A percentile compares a stretch with the other conserved stretches of the same genome.
These are phyloP conservation scores for Tulasnella calospora DNA, from an alignment of 768 basidiomycete genomes.

Conservation along the genomic window DNA sequence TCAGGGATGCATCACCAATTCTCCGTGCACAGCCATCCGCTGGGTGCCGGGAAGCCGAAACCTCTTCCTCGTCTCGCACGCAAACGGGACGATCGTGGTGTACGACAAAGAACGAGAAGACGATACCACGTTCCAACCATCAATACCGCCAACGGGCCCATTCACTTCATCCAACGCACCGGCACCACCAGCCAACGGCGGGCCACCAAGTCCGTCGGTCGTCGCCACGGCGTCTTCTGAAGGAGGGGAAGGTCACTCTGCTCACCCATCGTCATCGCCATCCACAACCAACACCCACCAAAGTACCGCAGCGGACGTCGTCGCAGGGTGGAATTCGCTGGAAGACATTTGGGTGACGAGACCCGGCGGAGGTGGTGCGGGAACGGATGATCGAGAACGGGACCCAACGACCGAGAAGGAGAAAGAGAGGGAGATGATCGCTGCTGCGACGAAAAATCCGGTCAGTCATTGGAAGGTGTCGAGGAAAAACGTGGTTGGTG, in stretches of 20 bases:
- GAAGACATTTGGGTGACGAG: conserved; percentile 72
- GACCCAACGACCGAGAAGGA: conserved; percentile 54
- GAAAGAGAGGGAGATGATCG: conserved; percentile 37
- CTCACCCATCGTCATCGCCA: conserved; percentile 1
- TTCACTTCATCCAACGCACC: conserved; percentile 31
- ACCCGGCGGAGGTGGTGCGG: conserved; percentile 39
- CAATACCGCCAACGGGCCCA: conserved; percentile 39
- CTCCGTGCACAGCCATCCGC: conserved; percentile 80
- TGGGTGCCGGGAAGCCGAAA: conserved; percentile 81
- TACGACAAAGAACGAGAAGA: conserved; percentile 92
- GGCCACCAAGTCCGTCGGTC: conserved; percentile 14
- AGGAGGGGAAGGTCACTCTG: not conserved
- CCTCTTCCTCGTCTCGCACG: conserved; percentile 80
- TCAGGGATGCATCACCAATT: conserved; percentile 67
- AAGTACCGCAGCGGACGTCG: not conserved
- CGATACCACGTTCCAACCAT: conserved; percentile 58
- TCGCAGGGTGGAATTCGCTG: conserved; percentile 65
- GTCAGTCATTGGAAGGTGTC: conserved; percentile 87
- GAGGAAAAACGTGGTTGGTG: conserved; percentile 65
- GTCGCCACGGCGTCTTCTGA: not conserved
- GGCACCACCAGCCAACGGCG: not conserved
- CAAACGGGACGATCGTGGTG: conserved; percentile 81
- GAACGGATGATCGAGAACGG: conserved; percentile 29
- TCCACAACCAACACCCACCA: not conserved
- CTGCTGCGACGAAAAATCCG: conserved; percentile 62